Evolutionary conservation across 495 filamentous ascomycete species (phyloP), one percentile per base, ranked within the genome.

Genomic region (Cudoniella acicularis): DNA sequence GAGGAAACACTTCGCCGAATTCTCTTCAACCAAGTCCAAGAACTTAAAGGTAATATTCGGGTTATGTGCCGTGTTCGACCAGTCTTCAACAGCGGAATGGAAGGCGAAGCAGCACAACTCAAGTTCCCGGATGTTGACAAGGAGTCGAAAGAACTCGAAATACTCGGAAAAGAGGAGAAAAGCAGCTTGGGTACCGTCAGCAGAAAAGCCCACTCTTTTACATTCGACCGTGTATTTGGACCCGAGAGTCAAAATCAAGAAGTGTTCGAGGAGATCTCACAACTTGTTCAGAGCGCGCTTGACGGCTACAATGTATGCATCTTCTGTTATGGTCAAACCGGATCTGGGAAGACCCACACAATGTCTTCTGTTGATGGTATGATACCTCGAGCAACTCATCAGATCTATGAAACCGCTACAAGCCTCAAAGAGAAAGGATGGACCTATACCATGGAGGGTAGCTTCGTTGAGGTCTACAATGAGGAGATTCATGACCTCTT

Each of bases 261-360:
- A 56, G 86, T 99, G 8, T 99, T 98, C 69, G 92, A 91, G 57
- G 94, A 97, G 67, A 98, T 98, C 73, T 94, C 90, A 57, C 95
- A 99, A 66, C 83, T 99, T 21, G 92, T 99, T 11, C 94, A 99
- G 75, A 92, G 87, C 62, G 95, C 95, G 0, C 78, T 99, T 47
- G 94, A 99, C 69, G 94, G 94, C 16, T 98, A 97, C 73, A 99
- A 99, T 68, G 94, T 99, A 30, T 97, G 93, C 72, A 98, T 99
- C 62, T 96, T 99, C 76, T 97, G 92, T 70, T 99, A 99, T 69
- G 94, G 94, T 36, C 94, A 99, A 69, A 98, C 94, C 2, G 94
- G 94, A 2, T 93, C 92, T 30, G 94, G 94, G 46, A 98, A 98
- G 77, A 98, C 94, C 0, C 87, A 86, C 66, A 98, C 95, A 20